phyloP scores from a whole-genome alignment of 345 rosid genomes.

The Syzygium jambos region DNA sequence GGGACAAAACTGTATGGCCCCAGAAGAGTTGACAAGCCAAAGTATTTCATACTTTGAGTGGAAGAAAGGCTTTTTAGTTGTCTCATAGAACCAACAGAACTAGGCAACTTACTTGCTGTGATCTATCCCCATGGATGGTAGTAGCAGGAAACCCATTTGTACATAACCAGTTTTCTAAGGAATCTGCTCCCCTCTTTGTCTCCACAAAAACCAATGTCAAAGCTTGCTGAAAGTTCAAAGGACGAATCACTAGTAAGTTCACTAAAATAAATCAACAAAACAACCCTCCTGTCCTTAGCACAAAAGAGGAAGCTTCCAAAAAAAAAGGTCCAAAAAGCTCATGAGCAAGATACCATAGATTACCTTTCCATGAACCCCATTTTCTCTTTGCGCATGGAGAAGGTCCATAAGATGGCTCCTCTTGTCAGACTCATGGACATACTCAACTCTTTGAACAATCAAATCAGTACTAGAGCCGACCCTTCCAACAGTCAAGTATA shows the following conservation, averaged over 20 bases:
- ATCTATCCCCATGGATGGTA: constrained; percentile 89
- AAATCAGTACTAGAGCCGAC: constrained; percentile 98
- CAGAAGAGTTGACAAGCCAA: background rate
- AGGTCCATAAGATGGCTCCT: constrained; percentile 99
- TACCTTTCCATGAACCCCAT: constrained; percentile 80
- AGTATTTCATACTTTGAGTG: background rate
- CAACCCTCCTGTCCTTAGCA: background rate
- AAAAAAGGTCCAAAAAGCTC: background rate
- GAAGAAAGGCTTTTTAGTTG: background rate
- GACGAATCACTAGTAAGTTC: background rate
- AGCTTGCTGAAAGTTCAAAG: constrained; percentile 55
- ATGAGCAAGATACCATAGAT: background rate
- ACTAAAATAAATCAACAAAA: background rate
- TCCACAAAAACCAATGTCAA: constrained; percentile 95
- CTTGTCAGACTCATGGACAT: constrained; percentile 84
- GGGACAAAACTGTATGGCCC: background rate
- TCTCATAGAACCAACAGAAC: background rate
- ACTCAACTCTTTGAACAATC: constrained; percentile 93
- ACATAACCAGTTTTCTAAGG: constrained; percentile 81
- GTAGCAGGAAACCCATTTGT: constrained; percentile 87
- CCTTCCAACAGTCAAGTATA: constrained; percentile 93
- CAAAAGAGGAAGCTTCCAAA: background rate
- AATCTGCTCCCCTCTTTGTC: constrained; percentile 92
- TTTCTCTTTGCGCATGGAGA: constrained; percentile 89
- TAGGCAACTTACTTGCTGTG: constrained; percentile 53